Evolutionary conservation across 2,329 filamentous ascomycete genomes (phyloP), one percentile per base, ranked within the genome.

Genomic region (Bipolaris oryzae): DNA sequence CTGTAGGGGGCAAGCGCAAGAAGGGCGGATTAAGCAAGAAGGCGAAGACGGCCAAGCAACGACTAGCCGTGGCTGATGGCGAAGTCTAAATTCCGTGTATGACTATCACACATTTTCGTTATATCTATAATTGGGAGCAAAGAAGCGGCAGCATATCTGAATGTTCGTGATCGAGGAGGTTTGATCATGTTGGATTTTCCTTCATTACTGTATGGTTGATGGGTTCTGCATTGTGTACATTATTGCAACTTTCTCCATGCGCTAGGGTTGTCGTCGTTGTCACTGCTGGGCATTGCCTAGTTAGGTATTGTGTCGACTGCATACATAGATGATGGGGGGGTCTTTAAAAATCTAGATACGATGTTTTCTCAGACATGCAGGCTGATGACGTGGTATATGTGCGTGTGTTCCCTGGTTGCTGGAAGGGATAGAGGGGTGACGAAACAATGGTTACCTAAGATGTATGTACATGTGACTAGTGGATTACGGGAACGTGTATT

Each of bases 1-100:
- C 66, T 11, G 58, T 68, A 37, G 61, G 65, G 50, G 65, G 82
- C 72, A 81, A 85, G 80, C 83, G 87, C 74, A 78, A 79, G 74
- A 78, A 78, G 46, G 60, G 64, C 18, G 76, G 78, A 13, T 73
- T 79, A 53, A 78, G 74, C 64, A 82, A 82, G 70, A 82, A 82
- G 70, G 80, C 80, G n/a, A 82, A 81, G 75, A 80, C 79, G 50
- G 74, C 80, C 16, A 80, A 80, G 68, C 79, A 81, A 69, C 73
- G 80, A 48, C 74, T 82, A 42, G 80, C 80, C 20, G 78, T 82
- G 46, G 76, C 80, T 38, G 80, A 82, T 63, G 80, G 80, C 42
- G 66, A 74, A 58, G 70, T 75, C 44, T 75, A 62, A 63, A 44
- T 49, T 48, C 42, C 13, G 25, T 57, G 55, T 54, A 57, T 44